These are phyloP conservation scores for Colletotrichum cereale DNA, from an alignment of 2,329 filamentous ascomycete species.

Conservation along the genomic window DNA sequence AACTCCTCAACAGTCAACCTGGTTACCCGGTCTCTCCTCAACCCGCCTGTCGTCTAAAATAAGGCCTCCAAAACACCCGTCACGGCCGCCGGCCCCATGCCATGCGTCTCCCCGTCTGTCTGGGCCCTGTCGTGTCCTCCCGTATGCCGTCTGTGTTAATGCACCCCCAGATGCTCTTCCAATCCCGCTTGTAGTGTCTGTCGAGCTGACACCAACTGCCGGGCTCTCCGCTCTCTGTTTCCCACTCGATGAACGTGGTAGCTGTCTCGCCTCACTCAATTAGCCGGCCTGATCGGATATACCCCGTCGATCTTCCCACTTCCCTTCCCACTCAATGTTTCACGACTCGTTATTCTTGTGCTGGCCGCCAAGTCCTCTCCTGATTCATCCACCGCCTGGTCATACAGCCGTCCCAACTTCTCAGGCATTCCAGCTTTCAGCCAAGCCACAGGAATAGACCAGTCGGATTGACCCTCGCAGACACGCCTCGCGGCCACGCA, in stretches of 20 bases:
- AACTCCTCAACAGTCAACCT: constrained; percentile 31
- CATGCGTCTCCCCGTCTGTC: constrained; percentile 28
- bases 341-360: constrained; percentile 29
- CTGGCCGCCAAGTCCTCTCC: constrained; percentile 34
- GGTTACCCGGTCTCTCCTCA: not conserved
- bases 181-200: not conserved
- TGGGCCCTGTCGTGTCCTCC: constrained; percentile 22
- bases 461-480: constrained; percentile 31
- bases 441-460: constrained; percentile 30
- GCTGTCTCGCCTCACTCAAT: constrained; percentile 9
- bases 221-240: not conserved
- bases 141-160: constrained; percentile 16
- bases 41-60: constrained; percentile 34
- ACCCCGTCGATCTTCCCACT: constrained; percentile 34
- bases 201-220: not conserved
- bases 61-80: constrained; percentile 31
- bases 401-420: constrained; percentile 31
- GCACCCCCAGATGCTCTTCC: not conserved
- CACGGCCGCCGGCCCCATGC: constrained; percentile 26
- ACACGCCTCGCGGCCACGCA: constrained; percentile 28
- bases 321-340: constrained; percentile 34
- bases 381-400: constrained; percentile 26
- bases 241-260: not conserved
- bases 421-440: constrained; percentile 36
- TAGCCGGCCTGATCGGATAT: constrained; percentile 34